phyloP scores from a whole-genome alignment of 495 filamentous ascomycete genomes.

The Geopyxis carbonaria region DNA sequence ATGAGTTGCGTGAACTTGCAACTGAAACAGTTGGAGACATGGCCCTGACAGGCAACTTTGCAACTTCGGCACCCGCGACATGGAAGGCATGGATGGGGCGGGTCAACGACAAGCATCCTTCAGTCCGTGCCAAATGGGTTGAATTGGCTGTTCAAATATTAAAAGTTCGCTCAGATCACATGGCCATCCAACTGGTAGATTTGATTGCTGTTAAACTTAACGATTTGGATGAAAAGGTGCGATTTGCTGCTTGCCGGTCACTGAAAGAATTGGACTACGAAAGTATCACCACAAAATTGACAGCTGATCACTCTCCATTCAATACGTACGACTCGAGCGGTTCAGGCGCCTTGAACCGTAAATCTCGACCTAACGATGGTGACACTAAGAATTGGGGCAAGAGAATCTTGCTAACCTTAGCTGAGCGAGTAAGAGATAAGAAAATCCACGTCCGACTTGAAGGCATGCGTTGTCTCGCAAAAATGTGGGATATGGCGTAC shows the following conservation, averaged over 20 bases:
- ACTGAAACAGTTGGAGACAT: conserved; percentile 92
- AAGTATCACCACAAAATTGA: conserved; percentile 65
- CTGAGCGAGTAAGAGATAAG: conserved; percentile 75
- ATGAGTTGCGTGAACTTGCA: conserved; percentile 66
- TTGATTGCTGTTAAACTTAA: conserved; percentile 62
- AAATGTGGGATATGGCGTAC: conserved; percentile 79
- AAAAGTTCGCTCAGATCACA: conserved; percentile 22
- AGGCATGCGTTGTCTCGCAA: conserved; percentile 64
- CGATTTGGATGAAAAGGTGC: conserved; percentile 79
- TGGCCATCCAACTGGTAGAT: conserved; percentile 39
- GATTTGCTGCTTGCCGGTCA: conserved; percentile 67
- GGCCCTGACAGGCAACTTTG: conserved; percentile 20
- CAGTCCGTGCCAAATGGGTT: conserved; percentile 71
- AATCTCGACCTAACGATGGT: conserved; percentile 39
- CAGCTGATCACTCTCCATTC: conserved; percentile 30
- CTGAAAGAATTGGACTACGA: conserved; percentile 58
- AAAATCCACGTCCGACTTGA: conserved; percentile 66
- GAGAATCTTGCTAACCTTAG: conserved; percentile 51
- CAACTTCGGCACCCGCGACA: conserved; percentile 16
- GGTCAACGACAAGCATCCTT: conserved; percentile 62
- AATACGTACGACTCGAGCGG: conserved; percentile 16
- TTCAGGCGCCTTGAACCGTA: conserved; percentile 9
- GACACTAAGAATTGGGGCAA: conserved; percentile 18
- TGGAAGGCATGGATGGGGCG: conserved; percentile 41
- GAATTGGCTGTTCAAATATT: conserved; percentile 69